Percentiles rank a stretch among this genome's conserved stretches.
Evolutionary conservation across 1,284 basidiomycete genomes (phyloP).

Genomic region (Marasmius oreades): DNA sequence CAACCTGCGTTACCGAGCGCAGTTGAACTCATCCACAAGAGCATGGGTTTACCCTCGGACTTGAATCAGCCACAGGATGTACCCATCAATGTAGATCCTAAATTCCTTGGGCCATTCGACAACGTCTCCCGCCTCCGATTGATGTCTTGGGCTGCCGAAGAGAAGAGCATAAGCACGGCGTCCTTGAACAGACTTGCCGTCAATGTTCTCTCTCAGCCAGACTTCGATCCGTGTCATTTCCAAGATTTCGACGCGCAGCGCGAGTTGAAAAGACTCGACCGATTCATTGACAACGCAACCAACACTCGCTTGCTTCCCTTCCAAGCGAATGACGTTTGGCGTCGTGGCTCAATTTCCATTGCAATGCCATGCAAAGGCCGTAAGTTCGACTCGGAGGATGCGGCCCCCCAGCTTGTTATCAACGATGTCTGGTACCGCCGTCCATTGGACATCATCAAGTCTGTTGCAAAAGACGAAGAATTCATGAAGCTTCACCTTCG

Average conservation of each 20-base stretch:
- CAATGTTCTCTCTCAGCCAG: not conserved
- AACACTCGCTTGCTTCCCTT: not conserved
- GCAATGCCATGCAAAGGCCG: too few species aligned
- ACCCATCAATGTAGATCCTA: too few species aligned
- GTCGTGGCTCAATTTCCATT: too few species aligned
- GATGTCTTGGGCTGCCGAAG: not conserved
- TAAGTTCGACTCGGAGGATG: too few species aligned
- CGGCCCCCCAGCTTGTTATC: too few species aligned
- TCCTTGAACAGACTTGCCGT: too few species aligned
- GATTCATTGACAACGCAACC: constrained; percentile 5
- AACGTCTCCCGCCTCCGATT: not conserved
- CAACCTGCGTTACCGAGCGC: not conserved
- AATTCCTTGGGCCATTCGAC: too few species aligned
- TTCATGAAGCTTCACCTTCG: constrained; percentile 4
- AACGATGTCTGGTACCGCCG: too few species aligned
- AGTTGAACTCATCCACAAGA: not conserved
- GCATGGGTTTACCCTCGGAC: too few species aligned
- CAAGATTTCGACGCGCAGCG: not conserved
- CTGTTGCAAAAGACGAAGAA: too few species aligned
- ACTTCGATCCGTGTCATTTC: not conserved
- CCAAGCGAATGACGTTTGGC: not conserved
- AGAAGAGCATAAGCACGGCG: not conserved
- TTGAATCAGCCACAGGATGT: too few species aligned
- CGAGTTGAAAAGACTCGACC: not conserved
- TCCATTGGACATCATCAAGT: too few species aligned